Base-by-base conservation (phyloP, 1,284 basidiomycete species). In the Coriolopsis trogii region DNA sequence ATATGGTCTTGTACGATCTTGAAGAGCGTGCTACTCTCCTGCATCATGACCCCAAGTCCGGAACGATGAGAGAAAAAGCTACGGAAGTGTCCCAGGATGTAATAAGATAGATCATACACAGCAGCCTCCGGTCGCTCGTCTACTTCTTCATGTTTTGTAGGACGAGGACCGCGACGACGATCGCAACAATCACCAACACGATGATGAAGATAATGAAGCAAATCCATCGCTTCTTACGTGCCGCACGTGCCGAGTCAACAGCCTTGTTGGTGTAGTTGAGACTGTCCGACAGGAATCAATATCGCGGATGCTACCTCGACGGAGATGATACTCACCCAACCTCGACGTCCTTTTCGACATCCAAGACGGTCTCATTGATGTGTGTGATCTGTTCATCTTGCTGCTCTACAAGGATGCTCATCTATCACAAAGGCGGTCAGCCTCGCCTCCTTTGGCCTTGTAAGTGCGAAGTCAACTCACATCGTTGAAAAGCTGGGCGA, bases 401-500 rank as follows among this genome's bases (percentile, higher is more conserved):
- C 71, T 96, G 92, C 66, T 95, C 91, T 28, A 97, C 93, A 58
- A 96, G 79, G 64, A 95, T 87, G 60, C 87, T 85, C 85, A 94
- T 93, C 88, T 91, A 49, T 16, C 58, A 50, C 16, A n/a, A 20
- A 26, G 24, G 25, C 7, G 25, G n/a, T 46, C 13, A 34, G 23
- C 8, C n/a, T 24, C 10, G 13, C 13, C 20, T 16, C n/a, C n/a
- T n/a, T n/a, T n/a, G n/a, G 30, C 13, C 13, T 26, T 29, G 10
- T 13, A 25, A 12, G 41, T 26, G 15, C 13, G 6, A n/a, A 29
- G 9, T 18, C 24, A 18, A 72, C 83, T 42, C 43, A 89, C 89
- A 67, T 99, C 96, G 67, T 94, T 93, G 77, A 98, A 98, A 61
- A 99, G 79, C 67, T 98, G 93, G 5, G 94, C 95, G 34, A 99